Conservation (phyloP, 345 rosid species). For the Salix brachista region DNA sequence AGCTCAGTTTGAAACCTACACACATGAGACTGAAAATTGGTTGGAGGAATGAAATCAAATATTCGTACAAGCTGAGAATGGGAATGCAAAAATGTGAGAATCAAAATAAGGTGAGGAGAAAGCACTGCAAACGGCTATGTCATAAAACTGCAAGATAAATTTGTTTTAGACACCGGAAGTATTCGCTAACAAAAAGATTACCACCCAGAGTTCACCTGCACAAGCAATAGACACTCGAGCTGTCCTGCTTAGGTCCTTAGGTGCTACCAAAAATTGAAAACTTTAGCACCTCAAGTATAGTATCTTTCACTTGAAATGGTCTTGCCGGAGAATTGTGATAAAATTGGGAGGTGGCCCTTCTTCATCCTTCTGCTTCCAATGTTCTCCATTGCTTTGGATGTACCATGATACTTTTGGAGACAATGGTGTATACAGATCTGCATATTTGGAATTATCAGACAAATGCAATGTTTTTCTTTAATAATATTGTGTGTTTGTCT, state of each 20-base stretch:
- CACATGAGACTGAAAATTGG: not conserved
- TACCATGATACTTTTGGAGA: slow-evolving; percentile 70
- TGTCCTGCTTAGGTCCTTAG: not conserved
- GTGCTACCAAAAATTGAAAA: not conserved
- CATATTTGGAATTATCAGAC: slow-evolving; percentile 16
- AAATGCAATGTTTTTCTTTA: not conserved
- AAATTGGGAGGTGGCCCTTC: slow-evolving; percentile 44
- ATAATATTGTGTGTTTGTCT: no score
- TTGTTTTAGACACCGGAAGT: not conserved
- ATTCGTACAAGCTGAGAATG: not conserved
- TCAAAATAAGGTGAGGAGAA: not conserved
- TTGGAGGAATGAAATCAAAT: not conserved
- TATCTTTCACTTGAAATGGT: slow-evolving; percentile 46
- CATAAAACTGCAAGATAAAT: not conserved
- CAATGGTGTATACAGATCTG: slow-evolving; percentile 62
- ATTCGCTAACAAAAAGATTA: slow-evolving; percentile 1
- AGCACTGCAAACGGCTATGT: not conserved
- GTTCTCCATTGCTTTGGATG: slow-evolving; percentile 55
- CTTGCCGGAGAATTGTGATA: slow-evolving; percentile 45
- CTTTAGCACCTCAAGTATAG: not conserved
- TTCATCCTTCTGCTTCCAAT: slow-evolving; percentile 58
- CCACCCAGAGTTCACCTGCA: slow-evolving; percentile 11
- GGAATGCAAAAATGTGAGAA: not conserved
- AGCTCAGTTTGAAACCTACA: not conserved
- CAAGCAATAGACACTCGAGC: not conserved